A percentile compares a stretch with the other conserved stretches of the same genome.
These are phyloP conservation scores for Neurospora africana DNA, from an alignment of 495 filamentous ascomycete genomes.

Conservation along the genomic window DNA sequence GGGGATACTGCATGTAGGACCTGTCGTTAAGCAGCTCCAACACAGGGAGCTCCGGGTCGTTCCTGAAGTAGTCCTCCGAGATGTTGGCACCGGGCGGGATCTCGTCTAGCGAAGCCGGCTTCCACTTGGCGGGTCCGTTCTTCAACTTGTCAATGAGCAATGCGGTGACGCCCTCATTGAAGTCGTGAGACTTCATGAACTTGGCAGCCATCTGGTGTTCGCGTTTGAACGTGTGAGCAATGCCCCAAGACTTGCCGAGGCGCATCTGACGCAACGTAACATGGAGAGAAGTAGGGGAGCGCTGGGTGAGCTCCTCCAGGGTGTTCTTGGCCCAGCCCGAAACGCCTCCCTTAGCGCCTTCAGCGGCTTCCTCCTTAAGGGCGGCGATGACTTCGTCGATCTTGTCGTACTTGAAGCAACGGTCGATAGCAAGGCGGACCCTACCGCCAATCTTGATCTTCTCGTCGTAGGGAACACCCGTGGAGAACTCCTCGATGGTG, in stretches of 20 bases:
- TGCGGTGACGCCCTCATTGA: constrained; percentile 73
- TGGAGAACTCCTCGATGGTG: constrained; percentile 85
- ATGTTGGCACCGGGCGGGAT: constrained; percentile 37
- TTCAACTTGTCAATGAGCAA: constrained; percentile 56
- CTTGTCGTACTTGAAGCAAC: constrained; percentile 58
- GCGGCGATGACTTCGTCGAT: constrained; percentile 61
- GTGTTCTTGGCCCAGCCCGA: constrained; percentile 67
- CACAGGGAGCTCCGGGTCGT: constrained; percentile 22
- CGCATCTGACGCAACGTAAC: constrained; percentile 76
- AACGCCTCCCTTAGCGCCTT: constrained; percentile 40
- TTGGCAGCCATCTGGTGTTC: constrained; percentile 68
- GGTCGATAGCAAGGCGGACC: constrained; percentile 69
- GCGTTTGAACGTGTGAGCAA: constrained; percentile 68
- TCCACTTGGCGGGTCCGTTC: constrained; percentile 45
- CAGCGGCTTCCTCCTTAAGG: constrained; percentile 43
- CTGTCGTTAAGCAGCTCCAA: constrained; percentile 40
- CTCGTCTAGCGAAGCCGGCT: constrained; percentile 57
- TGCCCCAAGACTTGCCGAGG: constrained; percentile 61
- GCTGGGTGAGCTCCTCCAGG: constrained; percentile 53
- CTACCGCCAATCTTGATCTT: constrained; percentile 52
- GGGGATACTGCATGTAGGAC: constrained; percentile 60
- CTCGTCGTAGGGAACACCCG: constrained; percentile 65
- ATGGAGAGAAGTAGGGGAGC: constrained; percentile 74
- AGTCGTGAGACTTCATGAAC: constrained; percentile 86
- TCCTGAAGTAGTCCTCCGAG: constrained; percentile 49